Evolutionary conservation across 306 rosid genomes (phyloP), one percentile per base, ranked within the genome.

Genomic region (Vigna unguiculata): DNA sequence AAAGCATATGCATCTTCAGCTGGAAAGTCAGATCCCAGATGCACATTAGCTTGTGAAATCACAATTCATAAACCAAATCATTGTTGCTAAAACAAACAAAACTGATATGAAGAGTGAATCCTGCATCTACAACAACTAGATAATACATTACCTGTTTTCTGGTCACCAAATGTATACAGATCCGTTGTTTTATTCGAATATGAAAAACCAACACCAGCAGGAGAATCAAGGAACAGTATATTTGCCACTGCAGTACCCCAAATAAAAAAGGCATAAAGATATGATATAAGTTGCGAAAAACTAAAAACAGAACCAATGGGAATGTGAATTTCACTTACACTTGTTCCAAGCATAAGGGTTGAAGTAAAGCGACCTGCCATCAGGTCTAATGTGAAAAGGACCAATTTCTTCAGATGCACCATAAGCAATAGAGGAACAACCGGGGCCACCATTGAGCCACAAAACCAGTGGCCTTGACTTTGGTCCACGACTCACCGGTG

Each of bases 371-470:
- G 97, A 82, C 76, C 87, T 87, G 57, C 98, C 98, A 78, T 88
- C 97, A 36, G 97, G 81, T 75, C 71, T 87, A 78, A 96, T 92
- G 21, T 60, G 96, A 70, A 96, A 93, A 59, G 99, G 98, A 51
- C 98, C 98, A 79, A 96, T 81, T 86, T 96, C 99, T 80, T 96
- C 97, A 14, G 97, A 93, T 60, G 96, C 90, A 40, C 98, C 99
- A 69, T 88, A 95, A 76, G 99, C 99, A 82, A 96, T 86, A 53
- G 99, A 96, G 63, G 99, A 96, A 79, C 99, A 96, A 46, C 99
- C 97, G 21, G 99, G 99, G 15, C 99, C 99, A 74, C 98, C 99
- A 83, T 91, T 92, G 80, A 96, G 96, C 98, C 99, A 96, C 85
- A 96, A 65, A 46, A 96, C 90, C 2, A 96, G 88, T 52, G 99